Base-by-base conservation (phyloP, 2,329 filamentous ascomycete genomes). In the Aspergillus sergii region DNA sequence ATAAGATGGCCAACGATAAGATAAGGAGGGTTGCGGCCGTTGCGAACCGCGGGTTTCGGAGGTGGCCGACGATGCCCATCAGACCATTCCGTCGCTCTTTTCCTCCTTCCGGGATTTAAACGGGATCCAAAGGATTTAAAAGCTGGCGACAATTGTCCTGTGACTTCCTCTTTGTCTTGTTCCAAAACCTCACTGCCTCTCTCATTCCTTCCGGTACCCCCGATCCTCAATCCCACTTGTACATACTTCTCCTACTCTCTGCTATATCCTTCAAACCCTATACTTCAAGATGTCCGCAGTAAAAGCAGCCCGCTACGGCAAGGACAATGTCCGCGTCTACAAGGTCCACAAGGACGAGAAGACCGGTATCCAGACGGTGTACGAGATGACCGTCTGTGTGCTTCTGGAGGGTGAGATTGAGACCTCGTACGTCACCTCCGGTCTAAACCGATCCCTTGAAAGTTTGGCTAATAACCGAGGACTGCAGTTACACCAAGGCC, bases 321-420 rank as follows among this genome's bases (percentile, higher is more conserved):
- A 99, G 88, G 95, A 98, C 87, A 98, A 99, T 83, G 91, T 99
- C 85, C 94, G 95, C 75, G 88, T 99, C 73, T 96, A 91, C 88
- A 99, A 99, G 81, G 93, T 97, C 74, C 86, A 96, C 75, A 89
- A 88, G 72, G 89, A 98, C 78, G 83, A 88, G 75, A 83, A 88
- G 73, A 90, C 91, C 21, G 91, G 91, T 61, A 84, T 88, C 26
- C 94, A 99, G 80, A 91, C 89, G 9, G 92, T 98, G 70, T 91
- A 91, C 48, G 95, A 99, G 81, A 96, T 97, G 90, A 97, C 93
- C 46, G 91, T 99, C 71, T 92, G 92, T 81, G 93, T 93, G 67
- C 85, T 98, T 58, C 87, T 99, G 34, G 93, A 98, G 83, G 95
- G 95, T 71, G 91, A 93, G 64, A 97, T 99, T 72, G 92, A 95